Evolutionary conservation across 2,329 filamentous ascomycete species (phyloP).

Genomic region (Microcera coccophila): DNA sequence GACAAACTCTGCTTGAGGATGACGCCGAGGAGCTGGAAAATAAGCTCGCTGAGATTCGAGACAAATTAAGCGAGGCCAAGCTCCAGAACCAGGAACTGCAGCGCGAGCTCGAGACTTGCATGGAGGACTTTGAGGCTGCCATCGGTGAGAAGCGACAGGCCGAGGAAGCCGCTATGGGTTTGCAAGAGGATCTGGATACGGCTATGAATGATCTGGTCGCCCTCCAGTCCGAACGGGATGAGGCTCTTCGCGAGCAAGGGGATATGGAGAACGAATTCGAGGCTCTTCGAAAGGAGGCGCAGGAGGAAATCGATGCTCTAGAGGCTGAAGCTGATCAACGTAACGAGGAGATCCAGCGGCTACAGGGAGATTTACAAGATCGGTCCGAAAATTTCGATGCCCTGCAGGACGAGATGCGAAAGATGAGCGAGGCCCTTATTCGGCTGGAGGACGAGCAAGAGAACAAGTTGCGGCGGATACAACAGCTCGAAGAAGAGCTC

Average conservation of each 20-base stretch:
- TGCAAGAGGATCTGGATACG: conserved; percentile 78
- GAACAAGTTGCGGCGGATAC: conserved; percentile 71
- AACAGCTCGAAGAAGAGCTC: conserved; percentile 78
- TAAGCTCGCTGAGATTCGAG: conserved; percentile 76
- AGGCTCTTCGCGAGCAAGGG: conserved; percentile 65
- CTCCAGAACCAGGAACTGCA: conserved; percentile 87
- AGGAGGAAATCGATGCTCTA: conserved; percentile 62
- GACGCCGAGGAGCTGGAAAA: conserved; percentile 83
- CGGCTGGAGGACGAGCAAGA: conserved; percentile 86
- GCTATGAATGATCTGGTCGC: conserved; percentile 75
- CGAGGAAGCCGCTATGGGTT: conserved; percentile 54
- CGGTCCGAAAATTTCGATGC: conserved; percentile 83
- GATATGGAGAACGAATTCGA: conserved; percentile 60
- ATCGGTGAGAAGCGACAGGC: conserved; percentile 60
- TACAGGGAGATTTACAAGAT: conserved; percentile 69
- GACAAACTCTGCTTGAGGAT: conserved; percentile 57
- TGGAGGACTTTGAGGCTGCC: conserved; percentile 73
- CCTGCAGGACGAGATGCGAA: conserved; percentile 91
- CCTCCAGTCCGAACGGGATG: conserved; percentile 79
- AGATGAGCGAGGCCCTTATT: conserved; percentile 80
- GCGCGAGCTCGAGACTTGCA: conserved; percentile 72
- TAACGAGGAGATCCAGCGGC: conserved; percentile 63
- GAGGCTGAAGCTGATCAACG: conserved; percentile 71
- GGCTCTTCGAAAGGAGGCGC: conserved; percentile 57
- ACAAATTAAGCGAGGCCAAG: conserved; percentile 81